phyloP scores from a whole-genome alignment of 495 filamentous ascomycete species.

The Recurvomyces mirabilis region DNA sequence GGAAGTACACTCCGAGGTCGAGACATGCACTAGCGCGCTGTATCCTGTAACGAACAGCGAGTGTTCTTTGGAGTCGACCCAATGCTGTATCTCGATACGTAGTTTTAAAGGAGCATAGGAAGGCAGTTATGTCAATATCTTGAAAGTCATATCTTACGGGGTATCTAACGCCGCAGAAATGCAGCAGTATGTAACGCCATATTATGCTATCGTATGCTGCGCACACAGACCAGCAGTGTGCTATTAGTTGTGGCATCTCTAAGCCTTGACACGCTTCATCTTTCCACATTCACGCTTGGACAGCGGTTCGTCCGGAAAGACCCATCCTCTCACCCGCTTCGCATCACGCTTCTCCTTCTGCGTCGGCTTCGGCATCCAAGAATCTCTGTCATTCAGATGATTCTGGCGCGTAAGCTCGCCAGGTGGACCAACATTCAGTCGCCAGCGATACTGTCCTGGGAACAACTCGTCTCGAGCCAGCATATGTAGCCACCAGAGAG shows the following conservation, averaged over 20 bases:
- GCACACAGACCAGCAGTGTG: constrained; percentile 14
- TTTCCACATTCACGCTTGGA: constrained; percentile 34
- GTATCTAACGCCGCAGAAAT: too few relatives aligned
- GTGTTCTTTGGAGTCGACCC: too few relatives aligned
- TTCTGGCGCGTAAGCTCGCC: constrained; percentile 64
- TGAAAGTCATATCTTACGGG: too few relatives aligned
- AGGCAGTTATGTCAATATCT: too few relatives aligned
- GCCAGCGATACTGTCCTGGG: constrained; percentile 55
- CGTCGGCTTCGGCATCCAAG: constrained; percentile 80
- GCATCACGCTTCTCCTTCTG: constrained; percentile 73
- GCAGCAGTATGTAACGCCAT: too few relatives aligned
- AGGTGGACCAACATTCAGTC: constrained; percentile 69
- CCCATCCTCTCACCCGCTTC: constrained; percentile 73
- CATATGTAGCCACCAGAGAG: constrained; percentile 71
- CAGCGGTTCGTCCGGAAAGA: constrained; percentile 65
- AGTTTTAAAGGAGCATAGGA: too few relatives aligned
- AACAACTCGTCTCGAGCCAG: constrained; percentile 64
- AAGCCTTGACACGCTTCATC: neutral
- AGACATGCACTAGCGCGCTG: too few relatives aligned
- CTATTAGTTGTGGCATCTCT: constrained; percentile 4
- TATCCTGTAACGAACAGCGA: too few relatives aligned
- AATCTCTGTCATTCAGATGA: constrained; percentile 55
- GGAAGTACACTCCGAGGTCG: too few relatives aligned
- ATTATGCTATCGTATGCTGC: too few relatives aligned
- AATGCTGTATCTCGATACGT: too few relatives aligned